Base-by-base conservation (phyloP, 2,329 filamentous ascomycete genomes). In the Talaromyces sp. region DNA sequence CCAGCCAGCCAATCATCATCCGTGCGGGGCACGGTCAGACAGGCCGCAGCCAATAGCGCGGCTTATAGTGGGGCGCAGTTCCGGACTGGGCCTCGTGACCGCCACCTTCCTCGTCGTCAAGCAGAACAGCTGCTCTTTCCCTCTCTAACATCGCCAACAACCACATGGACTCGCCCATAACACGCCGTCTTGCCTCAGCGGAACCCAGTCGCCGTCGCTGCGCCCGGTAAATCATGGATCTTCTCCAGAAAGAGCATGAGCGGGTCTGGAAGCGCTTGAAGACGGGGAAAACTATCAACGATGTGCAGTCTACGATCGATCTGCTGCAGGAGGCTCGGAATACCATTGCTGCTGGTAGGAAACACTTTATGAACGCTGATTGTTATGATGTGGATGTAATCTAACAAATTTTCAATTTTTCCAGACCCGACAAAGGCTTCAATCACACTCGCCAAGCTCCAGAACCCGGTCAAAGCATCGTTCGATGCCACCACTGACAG, bases 261-360 rank as follows among this genome's bases (percentile, higher is more conserved):
- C 85, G 87, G 69, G 85, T 96, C 63, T 85, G 85, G 69, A 87
- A 84, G 71, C 86, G 84, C 65, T 85, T 87, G 33, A 88, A 88
- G 70, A 84, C 93, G 52, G 84, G 84, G 4, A 85, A 88, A 60
- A 88, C 88, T 44, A 86, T 96, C 62, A 79, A 86, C 36, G 88
- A 96, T 82, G 89, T 96, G 19, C 92, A 98, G 72, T 84, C 85
- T 63, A 89, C 93, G 44, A 92, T 99, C 67, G 85, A 92, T 64
- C 77, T 91, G 61, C 85, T 99, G 30, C 84, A 86, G 65, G 82
- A 82, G 55, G 91, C 93, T 44, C 84, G 92, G 60, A 86, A 91
- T 65, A 82, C 85, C 66, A 88, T 97, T 63, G 87, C 88, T 65
- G 79, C 83, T 68, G 87, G 92, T 92, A 75, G 63, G 78, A 70